Base-by-base conservation (phyloP, 257 asterid genomes). In the Paulownia fortunei region DNA sequence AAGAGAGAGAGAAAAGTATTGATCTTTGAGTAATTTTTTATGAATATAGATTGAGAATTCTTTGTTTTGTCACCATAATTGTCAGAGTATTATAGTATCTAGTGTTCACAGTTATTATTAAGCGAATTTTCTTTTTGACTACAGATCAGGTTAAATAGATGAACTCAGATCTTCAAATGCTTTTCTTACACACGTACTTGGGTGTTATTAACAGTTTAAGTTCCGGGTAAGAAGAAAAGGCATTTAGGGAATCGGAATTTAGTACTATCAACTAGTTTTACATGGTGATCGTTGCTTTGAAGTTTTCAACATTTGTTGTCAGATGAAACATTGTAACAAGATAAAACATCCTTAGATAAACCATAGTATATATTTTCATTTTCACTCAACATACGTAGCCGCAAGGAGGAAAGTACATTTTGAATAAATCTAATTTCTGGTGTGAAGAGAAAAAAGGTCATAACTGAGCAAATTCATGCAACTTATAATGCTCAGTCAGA, bases 251-350 rank as follows among this genome's bases (percentile, higher is more conserved):
- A 37, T 39, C 8, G 11, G 23, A 56, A 23, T 46, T 44, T n/a
- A n/a, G n/a, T n/a, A n/a, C n/a, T n/a, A n/a, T 39, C 70, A 62
- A 61, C 23, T 56, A 47, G 37, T 34, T 41, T 56, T 15, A 2
- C n/a, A 4, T 15, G n/a, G 5, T 3, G 54, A 47, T 26, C 5
- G 0, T 65, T 18, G 5, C 4, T 41, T 49, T 30, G 58, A 54
- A 59, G 21, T 37, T 65, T 52, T 66, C 11, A 24, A 37, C 36
- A 18, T 77, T 41, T 41, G 58, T 76, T 67, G 56, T 74, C 61
- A 18, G 61, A 75, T 19, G 49, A 21, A 11, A 13, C 42, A 18
- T 62, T 36, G 10, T 63, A 6, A 34, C 19, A 44, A 55, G 62
- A 21, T 55, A 24, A 15, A 59, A 59, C 10, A 59, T 16, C 11